phyloP scores from a whole-genome alignment of 139 green algal species.

The Chlorella sp. region DNA sequence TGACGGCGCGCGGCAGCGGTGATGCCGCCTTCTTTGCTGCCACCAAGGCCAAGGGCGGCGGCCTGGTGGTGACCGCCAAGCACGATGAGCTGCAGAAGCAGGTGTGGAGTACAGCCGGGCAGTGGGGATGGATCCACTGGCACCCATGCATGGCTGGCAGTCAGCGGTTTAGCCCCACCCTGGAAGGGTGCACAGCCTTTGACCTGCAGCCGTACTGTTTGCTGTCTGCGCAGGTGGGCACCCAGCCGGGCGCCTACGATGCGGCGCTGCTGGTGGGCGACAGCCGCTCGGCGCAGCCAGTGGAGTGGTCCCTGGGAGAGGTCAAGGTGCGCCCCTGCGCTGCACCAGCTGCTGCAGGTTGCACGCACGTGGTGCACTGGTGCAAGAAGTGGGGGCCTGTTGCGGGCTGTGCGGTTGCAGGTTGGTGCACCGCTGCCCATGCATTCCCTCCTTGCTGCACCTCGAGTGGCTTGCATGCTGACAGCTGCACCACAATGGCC shows the following conservation, averaged over 20 bases:
- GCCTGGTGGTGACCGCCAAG: constrained; percentile 10
- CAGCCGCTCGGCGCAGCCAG: neutral
- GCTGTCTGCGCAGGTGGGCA: neutral
- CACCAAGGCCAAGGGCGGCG: constrained; percentile 33
- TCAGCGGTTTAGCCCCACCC: too few species aligned
- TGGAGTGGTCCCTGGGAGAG: constrained; percentile 32
- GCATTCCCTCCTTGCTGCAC: too few species aligned
- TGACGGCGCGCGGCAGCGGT: neutral
- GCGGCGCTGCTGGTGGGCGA: constrained; percentile 28
- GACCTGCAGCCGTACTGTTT: too few species aligned
- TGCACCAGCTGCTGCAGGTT: too few species aligned
- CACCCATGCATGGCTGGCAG: too few species aligned
- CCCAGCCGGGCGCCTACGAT: neutral
- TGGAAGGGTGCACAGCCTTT: too few species aligned
- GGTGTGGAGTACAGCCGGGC: neutral
- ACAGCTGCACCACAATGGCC: too few species aligned
- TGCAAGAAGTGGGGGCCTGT: too few species aligned
- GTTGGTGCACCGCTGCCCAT: too few species aligned
- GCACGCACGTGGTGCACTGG: too few species aligned
- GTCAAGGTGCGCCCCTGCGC: neutral
- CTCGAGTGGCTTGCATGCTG: too few species aligned
- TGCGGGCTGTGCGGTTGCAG: too few species aligned
- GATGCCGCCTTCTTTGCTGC: constrained; percentile 24
- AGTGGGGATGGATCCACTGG: neutral
- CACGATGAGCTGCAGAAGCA: constrained; percentile 23